A percentile compares a stretch with the other conserved stretches of the same genome.
Conservation (phyloP, 768 basidiomycete species). For the Pleurotus djamor region DNA sequence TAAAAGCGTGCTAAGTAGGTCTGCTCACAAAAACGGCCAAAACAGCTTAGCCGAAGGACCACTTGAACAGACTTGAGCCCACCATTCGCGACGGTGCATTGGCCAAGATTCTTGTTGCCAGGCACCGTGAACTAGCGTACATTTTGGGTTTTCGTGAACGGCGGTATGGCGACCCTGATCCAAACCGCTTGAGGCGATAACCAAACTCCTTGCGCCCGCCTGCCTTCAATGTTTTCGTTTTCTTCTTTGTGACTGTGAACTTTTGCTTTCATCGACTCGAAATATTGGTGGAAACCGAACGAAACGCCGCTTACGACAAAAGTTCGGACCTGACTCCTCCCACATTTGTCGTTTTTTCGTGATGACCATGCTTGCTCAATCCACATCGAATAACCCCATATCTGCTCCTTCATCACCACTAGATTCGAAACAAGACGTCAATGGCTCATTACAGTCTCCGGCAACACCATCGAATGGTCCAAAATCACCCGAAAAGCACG, state of each 20-base stretch:
- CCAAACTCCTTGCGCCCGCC: no score
- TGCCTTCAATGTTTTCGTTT: not conserved
- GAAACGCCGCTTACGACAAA: not conserved
- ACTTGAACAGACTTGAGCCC: no score
- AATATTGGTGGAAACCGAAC: no score
- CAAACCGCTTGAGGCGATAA: not conserved
- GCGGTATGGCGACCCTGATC: not conserved
- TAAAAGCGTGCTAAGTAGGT: no score
- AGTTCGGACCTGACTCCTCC: not conserved
- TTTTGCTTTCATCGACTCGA: no score
- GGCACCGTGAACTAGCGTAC: not conserved
- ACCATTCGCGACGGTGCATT: no score
- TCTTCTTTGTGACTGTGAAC: no score
- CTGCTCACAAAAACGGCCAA: no score
- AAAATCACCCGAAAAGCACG: not conserved
- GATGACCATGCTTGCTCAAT: slow-evolving; percentile 2
- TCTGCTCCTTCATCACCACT: slow-evolving; percentile 1
- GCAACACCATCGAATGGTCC: not conserved
- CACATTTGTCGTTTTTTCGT: slow-evolving; percentile 5
- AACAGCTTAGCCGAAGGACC: no score
- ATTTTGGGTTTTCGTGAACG: no score
- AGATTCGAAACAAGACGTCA: not conserved
- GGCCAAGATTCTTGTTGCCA: not conserved
- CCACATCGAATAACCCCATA: slow-evolving; percentile 3
- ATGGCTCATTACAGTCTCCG: not conserved